A percentile compares a stretch with the other conserved stretches of the same genome.
These are phyloP conservation scores for Penicillium sp. DNA, from an alignment of 2,329 filamentous ascomycete genomes.

Conservation along the genomic window DNA sequence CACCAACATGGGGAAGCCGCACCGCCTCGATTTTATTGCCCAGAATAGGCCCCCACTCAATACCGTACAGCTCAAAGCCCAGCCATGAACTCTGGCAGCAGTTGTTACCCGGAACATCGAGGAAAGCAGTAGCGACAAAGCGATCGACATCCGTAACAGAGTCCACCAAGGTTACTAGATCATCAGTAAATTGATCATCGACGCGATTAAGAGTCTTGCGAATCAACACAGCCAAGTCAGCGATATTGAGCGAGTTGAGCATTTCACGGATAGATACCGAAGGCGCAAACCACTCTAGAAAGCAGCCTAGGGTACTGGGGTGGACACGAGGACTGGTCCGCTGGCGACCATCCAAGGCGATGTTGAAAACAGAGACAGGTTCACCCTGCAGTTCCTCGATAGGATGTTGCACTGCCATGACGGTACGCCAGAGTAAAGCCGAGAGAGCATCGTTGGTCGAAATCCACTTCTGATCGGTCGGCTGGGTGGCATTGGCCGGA, in stretches of 20 bases:
- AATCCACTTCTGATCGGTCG: conserved; percentile 26
- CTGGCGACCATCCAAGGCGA: conserved; percentile 41
- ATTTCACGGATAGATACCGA: conserved; percentile 26
- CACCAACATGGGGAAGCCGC: conserved; percentile 32
- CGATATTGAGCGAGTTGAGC: conserved; percentile 29
- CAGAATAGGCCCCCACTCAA: conserved; percentile 35
- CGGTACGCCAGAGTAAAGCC: conserved; percentile 39
- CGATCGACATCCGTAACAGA: conserved; percentile 33
- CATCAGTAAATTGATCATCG: conserved; percentile 31
- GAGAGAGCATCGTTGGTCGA: conserved; percentile 40
- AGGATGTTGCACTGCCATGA: conserved; percentile 29
- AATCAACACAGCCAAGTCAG: conserved; percentile 36
- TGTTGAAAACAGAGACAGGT: conserved; percentile 37
- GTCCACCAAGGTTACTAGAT: conserved; percentile 33
- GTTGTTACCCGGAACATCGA: conserved; percentile 38
- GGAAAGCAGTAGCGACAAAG: conserved; percentile 34
- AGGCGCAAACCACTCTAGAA: conserved; percentile 39
- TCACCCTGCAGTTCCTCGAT: conserved; percentile 32
- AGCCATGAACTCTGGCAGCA: conserved; percentile 38
- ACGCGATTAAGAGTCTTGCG: conserved; percentile 35
- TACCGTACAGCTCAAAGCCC: conserved; percentile 33
- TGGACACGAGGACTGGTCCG: conserved; percentile 38
- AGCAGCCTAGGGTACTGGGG: conserved; percentile 40
- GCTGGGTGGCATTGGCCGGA: conserved; percentile 27
- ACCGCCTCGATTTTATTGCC: conserved; percentile 32